Conservation (phyloP, 495 filamentous ascomycete species). For the Elasticomyces elasticus region DNA sequence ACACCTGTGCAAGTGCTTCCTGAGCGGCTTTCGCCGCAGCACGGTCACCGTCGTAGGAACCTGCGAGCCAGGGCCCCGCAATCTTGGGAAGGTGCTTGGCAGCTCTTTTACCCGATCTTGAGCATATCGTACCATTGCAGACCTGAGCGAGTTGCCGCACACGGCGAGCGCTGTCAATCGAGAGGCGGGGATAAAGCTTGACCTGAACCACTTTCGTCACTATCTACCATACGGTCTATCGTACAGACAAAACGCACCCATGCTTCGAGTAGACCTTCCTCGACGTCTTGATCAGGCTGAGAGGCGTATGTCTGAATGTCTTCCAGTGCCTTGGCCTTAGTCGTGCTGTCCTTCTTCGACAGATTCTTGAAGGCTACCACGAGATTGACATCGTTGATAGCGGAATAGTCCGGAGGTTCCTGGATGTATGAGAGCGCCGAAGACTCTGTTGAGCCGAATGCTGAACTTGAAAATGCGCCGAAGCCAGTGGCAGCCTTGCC, state of each 20-base stretch:
- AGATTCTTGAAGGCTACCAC: conserved; percentile 86
- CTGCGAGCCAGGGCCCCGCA: conserved; percentile 78
- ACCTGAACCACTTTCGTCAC: conserved; percentile 46
- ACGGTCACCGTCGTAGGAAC: conserved; percentile 75
- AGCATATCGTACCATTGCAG: conserved; percentile 62
- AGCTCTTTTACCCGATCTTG: conserved; percentile 65
- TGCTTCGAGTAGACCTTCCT: conserved; percentile 68
- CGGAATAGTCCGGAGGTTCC: conserved; percentile 72
- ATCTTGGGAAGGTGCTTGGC: conserved; percentile 64
- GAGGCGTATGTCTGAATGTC: conserved; percentile 62
- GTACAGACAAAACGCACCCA: conserved; percentile 59
- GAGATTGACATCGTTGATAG: conserved; percentile 66
- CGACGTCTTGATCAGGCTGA: conserved; percentile 45
- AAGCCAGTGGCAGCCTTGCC: conserved; percentile 44
- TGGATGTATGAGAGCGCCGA: conserved; percentile 72
- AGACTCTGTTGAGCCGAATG: conserved; percentile 39
- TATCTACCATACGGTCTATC: conserved; percentile 9
- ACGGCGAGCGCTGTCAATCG: conserved; percentile 77
- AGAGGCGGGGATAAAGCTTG: conserved; percentile 73
- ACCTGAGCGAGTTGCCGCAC: conserved; percentile 76
- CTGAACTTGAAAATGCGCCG: conserved; percentile 36
- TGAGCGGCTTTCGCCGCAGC: conserved; percentile 60
- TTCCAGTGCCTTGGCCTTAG: conserved; percentile 85
- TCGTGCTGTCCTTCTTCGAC: conserved; percentile 83
- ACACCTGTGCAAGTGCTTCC: conserved; percentile 61